Conservation (phyloP, 257 asterid genomes). For the Craterostigma plantagineum region DNA sequence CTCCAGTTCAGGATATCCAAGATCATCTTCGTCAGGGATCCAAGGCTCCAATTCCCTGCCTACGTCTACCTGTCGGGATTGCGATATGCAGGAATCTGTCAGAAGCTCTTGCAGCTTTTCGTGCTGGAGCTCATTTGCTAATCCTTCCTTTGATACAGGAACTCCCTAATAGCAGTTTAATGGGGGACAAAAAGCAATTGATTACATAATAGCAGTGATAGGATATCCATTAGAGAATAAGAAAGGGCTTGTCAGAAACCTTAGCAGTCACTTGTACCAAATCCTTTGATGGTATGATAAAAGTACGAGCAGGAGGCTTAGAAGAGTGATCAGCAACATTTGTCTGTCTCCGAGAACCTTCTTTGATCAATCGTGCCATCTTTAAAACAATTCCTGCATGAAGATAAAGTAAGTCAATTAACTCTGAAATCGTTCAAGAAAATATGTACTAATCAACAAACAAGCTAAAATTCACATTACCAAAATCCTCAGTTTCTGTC, state of each 20-base stretch:
- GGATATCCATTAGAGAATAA: conserved; percentile 1
- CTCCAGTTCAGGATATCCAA: conserved; percentile 58
- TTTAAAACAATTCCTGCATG: conserved; percentile 70
- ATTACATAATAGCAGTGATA: conserved; percentile 2
- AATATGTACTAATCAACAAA: not conserved
- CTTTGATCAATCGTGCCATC: conserved; percentile 64
- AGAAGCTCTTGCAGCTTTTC: conserved; percentile 67
- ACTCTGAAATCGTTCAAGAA: conserved; percentile 1
- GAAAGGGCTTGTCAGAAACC: conserved; percentile 21
- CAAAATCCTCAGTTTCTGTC: conserved; percentile 70
- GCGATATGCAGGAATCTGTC: conserved; percentile 89
- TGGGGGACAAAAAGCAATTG: conserved; percentile 7
- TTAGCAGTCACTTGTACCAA: conserved; percentile 88
- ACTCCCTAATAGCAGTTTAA: conserved; percentile 48
- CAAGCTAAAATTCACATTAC: conserved; percentile 18
- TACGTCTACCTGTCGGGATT: conserved; percentile 35
- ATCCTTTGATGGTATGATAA: conserved; percentile 62
- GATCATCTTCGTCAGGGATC: conserved; percentile 81
- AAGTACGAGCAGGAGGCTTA: conserved; percentile 44
- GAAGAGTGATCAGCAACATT: conserved; percentile 21
- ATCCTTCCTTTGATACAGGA: conserved; percentile 43
- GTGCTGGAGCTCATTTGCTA: conserved; percentile 35
- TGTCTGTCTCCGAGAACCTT: conserved; percentile 51
- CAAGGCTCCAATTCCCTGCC: conserved; percentile 82
- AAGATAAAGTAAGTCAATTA: not conserved